Evolutionary conservation across 257 asterid species (phyloP).

Genomic region (Nicotiana tomentosiformis): DNA sequence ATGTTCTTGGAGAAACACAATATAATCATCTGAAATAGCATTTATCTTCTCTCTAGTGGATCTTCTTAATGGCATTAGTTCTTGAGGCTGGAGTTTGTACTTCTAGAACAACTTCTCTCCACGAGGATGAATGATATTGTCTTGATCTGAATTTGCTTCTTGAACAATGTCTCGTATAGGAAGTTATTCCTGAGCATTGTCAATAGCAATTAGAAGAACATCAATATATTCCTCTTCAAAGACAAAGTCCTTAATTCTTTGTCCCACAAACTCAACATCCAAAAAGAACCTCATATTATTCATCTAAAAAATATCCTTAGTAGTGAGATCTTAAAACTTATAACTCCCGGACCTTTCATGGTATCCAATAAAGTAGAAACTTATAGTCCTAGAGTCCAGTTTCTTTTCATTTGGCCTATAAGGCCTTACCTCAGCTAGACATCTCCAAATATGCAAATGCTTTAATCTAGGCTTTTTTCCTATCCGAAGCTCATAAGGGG

Average conservation of each 20-base stretch:
- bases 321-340: neutral
- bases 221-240: no score
- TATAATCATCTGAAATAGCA: neutral
- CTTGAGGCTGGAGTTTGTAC: no score
- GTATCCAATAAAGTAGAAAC: constrained; percentile 1
- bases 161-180: no score
- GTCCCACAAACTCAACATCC: no score
- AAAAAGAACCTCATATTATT: neutral
- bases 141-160: no score
- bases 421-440: neutral
- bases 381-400: neutral
- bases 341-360: neutral
- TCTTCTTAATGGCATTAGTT: no score
- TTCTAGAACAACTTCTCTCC: no score
- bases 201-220: no score
- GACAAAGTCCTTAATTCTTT: no score
- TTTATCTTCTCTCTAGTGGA: neutral
- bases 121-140: no score
- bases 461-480: neutral
- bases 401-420: neutral
- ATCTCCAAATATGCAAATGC: neutral
- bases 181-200: no score
- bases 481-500: neutral
- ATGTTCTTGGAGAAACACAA: neutral
- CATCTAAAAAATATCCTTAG: neutral